Percentiles rank a stretch among this genome's conserved stretches.
These are phyloP conservation scores for Paxillus rubicundulus DNA, from an alignment of 768 basidiomycete species.

Conservation along the genomic window DNA sequence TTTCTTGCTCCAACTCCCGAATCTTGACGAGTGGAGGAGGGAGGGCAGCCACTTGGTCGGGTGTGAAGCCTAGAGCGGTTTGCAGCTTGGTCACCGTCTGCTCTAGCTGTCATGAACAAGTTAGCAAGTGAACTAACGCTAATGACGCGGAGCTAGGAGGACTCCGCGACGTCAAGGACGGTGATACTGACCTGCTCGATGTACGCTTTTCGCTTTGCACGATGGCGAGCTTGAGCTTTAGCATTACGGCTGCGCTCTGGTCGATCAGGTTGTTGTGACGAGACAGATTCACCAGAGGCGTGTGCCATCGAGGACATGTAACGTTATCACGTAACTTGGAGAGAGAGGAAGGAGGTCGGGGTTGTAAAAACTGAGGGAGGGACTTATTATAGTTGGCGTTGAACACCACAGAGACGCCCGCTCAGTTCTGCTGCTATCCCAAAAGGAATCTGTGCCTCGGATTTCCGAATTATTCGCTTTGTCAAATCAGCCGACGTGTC, in stretches of 20 bases:
- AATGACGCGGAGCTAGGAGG: slow-evolving; percentile 7
- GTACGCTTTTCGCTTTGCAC: slow-evolving; percentile 90
- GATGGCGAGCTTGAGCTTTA: slow-evolving; percentile 85
- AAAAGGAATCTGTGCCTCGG: slow-evolving; percentile 33
- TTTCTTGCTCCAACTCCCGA: slow-evolving; percentile 82
- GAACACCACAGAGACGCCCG: slow-evolving; percentile 28
- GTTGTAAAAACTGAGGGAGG: slow-evolving; percentile 41
- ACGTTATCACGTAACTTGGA: slow-evolving; percentile 41
- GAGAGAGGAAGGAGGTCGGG: slow-evolving; percentile 47
- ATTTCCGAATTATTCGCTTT: slow-evolving; percentile 52
- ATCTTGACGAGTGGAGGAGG: slow-evolving; percentile 74
- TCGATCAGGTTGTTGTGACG: slow-evolving; percentile 49
- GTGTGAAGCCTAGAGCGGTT: slow-evolving; percentile 65
- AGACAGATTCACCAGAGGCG: slow-evolving; percentile 44
- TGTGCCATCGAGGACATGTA: slow-evolving; percentile 59
- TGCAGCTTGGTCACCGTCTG: slow-evolving; percentile 85
- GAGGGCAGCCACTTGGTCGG: slow-evolving; percentile 71
- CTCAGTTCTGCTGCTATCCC: slow-evolving; percentile 13
- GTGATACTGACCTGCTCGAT: slow-evolving; percentile 69
- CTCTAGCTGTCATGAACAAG: slow-evolving; percentile 55
- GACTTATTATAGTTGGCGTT: slow-evolving; percentile 36
- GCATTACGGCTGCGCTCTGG: slow-evolving; percentile 86
- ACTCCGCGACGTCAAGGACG: neutral
- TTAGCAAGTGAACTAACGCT: neutral
- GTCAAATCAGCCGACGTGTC: slow-evolving; percentile 36